Base-by-base conservation (phyloP, 306 rosid species). In the Vigna trinervia region DNA sequence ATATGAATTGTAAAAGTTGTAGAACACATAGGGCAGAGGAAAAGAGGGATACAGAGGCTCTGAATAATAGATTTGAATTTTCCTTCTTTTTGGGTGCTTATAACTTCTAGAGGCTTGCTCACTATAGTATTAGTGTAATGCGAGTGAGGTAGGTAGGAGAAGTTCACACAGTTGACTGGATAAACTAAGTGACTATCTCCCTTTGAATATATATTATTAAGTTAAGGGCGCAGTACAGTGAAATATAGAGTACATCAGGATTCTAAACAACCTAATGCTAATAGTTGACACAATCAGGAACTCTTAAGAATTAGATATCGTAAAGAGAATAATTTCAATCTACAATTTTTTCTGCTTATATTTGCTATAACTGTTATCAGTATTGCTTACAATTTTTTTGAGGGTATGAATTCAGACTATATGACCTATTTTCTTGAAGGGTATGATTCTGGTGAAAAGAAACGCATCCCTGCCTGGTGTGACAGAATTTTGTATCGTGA, bases 381-480 rank as follows among this genome's bases (percentile, higher is more conserved):
- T 54, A 36, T 17, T 85, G 77, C 73, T 67, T 83, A 56, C 70
- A 79, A 50, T 59, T 41, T 82, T 82, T 80, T 65, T 38, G 56
- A 48, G 41, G 38, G 54, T 43, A 72, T 76, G 80, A 75, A 79
- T 73, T 81, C 61, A 51, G 38, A 76, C 58, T 62, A 41, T 81
- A 26, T 75, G 64, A 57, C 76, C 52, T 79, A 48, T 83, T 36
- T 56, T 70, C 52, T 58, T 83, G 77, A 79, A 78, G 98, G 98
- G 53, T 92, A 92, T 92, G 97, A 94, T 90, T 92, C 98, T 74
- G 97, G 98, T 78, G 98, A 94, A 81, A 94, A 94, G 91, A 94
- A 90, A 90, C 97, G 98, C 48, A 83, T 92, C 73, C 98, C 98
- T 72, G 98, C 98, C 61, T 94, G 98, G 98, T 94, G 98, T 73